A percentile compares a stretch with the other conserved stretches of the same genome.
Evolutionary conservation across 345 rosid genomes (phyloP).

Genomic region (Salix koriyanagi): DNA sequence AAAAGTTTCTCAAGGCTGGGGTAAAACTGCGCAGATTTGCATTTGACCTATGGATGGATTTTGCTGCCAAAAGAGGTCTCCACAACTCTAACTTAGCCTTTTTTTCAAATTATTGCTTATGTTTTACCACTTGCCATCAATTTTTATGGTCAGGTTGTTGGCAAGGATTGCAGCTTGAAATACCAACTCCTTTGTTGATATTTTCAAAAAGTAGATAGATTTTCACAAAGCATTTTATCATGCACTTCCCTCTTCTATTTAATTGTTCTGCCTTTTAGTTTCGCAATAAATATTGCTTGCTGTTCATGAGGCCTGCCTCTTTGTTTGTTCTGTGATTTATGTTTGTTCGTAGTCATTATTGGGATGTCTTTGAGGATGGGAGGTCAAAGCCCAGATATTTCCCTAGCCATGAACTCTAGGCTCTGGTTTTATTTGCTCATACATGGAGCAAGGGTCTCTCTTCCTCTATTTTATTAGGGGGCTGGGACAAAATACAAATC

Average conservation of each 20-base stretch:
- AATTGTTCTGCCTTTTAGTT: not conserved
- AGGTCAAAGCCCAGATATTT: not conserved
- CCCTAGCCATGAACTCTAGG: not conserved
- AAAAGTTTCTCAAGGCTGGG: constrained; percentile 58
- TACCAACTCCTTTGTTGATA: not conserved
- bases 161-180: not conserved
- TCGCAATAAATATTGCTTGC: no score
- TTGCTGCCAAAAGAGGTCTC: constrained; percentile 68
- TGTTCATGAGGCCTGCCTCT: no score
- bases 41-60: constrained; percentile 79
- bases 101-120: constrained; percentile 5
- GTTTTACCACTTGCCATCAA: not conserved
- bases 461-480: not conserved
- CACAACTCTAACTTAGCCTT: constrained; percentile 1
- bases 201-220: not conserved
- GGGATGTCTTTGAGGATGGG: not conserved
- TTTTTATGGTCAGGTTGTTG: not conserved
- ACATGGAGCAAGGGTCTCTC: not conserved
- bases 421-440: not conserved
- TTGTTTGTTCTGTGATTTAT: not conserved
- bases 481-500: no score
- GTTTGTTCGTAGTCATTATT: not conserved
- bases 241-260: not conserved
- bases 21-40: constrained; percentile 60
- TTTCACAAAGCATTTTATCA: not conserved